Evolutionary conservation across 257 asterid genomes (phyloP).

Genomic region (Solanum pinnatisectum): DNA sequence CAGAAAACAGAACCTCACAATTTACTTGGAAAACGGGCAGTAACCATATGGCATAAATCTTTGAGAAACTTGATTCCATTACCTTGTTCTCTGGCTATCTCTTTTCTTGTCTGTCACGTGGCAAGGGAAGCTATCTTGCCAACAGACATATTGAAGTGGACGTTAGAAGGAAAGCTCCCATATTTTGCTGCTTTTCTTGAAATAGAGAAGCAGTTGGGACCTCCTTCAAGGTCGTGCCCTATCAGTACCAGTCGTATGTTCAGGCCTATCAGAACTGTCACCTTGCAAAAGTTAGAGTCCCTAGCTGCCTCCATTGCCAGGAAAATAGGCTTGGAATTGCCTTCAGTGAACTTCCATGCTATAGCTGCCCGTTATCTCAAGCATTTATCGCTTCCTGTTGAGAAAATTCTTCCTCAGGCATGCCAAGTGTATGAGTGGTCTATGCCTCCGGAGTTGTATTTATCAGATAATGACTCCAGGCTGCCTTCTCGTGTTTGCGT

Average conservation of each 20-base stretch:
- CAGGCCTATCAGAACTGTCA: constrained; percentile 36
- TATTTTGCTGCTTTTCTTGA: constrained; percentile 58
- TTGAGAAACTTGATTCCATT: constrained; percentile 40
- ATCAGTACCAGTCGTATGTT: constrained; percentile 51
- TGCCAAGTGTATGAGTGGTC: constrained; percentile 66
- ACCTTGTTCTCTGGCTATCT: constrained; percentile 47
- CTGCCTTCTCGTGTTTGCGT: constrained; percentile 63
- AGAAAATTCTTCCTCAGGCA: constrained; percentile 46
- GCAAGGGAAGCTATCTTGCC: constrained; percentile 69
- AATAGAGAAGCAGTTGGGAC: constrained; percentile 55
- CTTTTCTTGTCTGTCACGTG: constrained; percentile 66
- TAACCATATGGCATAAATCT: constrained; percentile 54
- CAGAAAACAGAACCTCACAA: constrained; percentile 44
- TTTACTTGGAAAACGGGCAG: constrained; percentile 45
- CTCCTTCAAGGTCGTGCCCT: constrained; percentile 46
- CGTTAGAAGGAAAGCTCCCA: constrained; percentile 75
- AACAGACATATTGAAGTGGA: constrained; percentile 64
- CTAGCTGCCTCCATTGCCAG: constrained; percentile 50
- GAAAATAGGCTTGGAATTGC: constrained; percentile 55
- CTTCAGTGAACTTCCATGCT: constrained; percentile 66
- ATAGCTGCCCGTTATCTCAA: constrained; percentile 51
- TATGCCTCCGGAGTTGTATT: constrained; percentile 53
- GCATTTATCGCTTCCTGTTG: constrained; percentile 40
- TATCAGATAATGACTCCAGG: constrained; percentile 41
- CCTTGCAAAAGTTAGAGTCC: constrained; percentile 69